These are phyloP conservation scores for Trichopus zeylanicus DNA, from an alignment of 116 monocot species.

Conservation along the genomic window DNA sequence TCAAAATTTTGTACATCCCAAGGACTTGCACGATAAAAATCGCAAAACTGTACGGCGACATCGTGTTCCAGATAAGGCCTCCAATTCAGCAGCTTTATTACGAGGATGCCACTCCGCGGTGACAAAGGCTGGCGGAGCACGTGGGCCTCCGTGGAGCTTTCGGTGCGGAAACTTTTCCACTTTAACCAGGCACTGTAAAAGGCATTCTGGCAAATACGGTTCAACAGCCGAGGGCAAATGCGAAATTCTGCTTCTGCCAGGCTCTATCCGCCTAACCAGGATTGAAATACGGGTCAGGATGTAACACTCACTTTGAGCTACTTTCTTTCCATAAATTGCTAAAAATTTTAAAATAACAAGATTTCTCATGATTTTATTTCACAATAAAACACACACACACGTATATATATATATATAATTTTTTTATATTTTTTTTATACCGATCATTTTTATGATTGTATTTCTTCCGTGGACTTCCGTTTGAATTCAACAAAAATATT, in stretches of 20 bases:
- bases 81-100: neutral
- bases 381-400: no score
- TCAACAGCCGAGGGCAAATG: neutral
- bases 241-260: neutral
- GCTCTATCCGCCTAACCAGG: neutral
- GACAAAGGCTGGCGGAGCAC: slow-evolving; percentile 2
- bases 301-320: neutral
- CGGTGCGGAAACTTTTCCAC: neutral
- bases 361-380: no score
- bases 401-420: no score
- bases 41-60: neutral
- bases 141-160: slow-evolving; percentile 4
- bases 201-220: neutral
- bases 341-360: neutral
- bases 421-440: no score
- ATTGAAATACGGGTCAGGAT: neutral
- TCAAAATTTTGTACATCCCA: neutral
- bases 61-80: neutral
- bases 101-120: neutral
- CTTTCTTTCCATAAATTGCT: neutral
- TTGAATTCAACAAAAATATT: no score
- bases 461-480: no score
- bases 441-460: no score
- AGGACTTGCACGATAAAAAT: neutral
- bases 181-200: neutral